A percentile compares a stretch with the other conserved stretches of the same genome.
Conservation (phyloP, 495 filamentous ascomycete genomes). For the Talaromyces ruber region DNA sequence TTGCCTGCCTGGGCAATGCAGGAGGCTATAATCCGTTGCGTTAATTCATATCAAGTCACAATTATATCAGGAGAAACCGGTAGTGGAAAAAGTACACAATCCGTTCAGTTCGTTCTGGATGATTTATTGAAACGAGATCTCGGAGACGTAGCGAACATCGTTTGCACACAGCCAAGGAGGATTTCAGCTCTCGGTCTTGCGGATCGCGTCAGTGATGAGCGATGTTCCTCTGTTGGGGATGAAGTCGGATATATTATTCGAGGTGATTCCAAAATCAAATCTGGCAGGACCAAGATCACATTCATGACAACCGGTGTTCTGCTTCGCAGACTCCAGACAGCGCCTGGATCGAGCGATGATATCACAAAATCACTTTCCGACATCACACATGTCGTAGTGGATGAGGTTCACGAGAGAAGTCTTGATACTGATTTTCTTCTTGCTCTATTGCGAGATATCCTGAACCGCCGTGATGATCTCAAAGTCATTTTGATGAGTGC, state of each 20-base stretch:
- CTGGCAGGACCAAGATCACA: slow-evolving; percentile 72
- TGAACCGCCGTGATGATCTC: slow-evolving; percentile 67
- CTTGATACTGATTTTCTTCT: slow-evolving; percentile 93
- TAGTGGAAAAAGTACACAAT: slow-evolving; percentile 94
- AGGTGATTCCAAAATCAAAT: slow-evolving; percentile 68
- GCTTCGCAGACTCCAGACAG: slow-evolving; percentile 78
- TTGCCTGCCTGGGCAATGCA: slow-evolving; percentile 85
- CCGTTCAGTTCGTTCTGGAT: slow-evolving; percentile 91
- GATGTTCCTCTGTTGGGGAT: slow-evolving; percentile 70
- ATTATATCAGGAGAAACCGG: slow-evolving; percentile 97
- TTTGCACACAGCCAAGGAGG: slow-evolving; percentile 90
- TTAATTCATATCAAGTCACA: slow-evolving; percentile 71
- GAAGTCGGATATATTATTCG: slow-evolving; percentile 95
- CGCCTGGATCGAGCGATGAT: slow-evolving; percentile 66
- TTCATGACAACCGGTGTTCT: slow-evolving; percentile 98
- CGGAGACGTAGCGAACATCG: slow-evolving; percentile 76
- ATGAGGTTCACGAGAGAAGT: slow-evolving; percentile 95
- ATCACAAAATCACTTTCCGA: slow-evolving; percentile 73
- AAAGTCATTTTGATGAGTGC: slow-evolving; percentile 98
- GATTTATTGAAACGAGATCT: slow-evolving; percentile 72
- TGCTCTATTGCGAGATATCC: slow-evolving; percentile 77
- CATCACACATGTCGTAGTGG: slow-evolving; percentile 90
- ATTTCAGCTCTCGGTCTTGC: slow-evolving; percentile 93
- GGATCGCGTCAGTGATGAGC: slow-evolving; percentile 88
- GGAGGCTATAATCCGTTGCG: slow-evolving; percentile 63